These are phyloP conservation scores for Pyronema domesticum DNA, from an alignment of 495 filamentous ascomycete genomes.

Conservation along the genomic window DNA sequence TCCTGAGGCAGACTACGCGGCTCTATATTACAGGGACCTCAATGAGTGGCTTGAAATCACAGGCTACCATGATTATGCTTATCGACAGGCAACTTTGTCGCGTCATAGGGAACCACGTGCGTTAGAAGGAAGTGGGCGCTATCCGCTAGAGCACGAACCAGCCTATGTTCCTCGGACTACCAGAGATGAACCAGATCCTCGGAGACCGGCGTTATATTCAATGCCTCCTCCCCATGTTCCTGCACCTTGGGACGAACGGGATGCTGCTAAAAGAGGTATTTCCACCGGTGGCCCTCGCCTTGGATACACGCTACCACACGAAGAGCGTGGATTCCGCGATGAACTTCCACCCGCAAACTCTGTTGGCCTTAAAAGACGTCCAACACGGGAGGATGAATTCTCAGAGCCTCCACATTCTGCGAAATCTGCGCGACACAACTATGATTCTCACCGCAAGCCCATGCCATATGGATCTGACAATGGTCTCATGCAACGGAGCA, in stretches of 20 bases:
- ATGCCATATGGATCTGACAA: neutral
- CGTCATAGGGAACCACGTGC: conserved; percentile 29
- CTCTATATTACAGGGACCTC: conserved; percentile 31
- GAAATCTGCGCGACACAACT: conserved; percentile 6
- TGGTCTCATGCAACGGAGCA: neutral
- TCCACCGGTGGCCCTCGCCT: conserved; percentile 14
- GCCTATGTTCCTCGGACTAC: neutral
- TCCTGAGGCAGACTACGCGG: conserved; percentile 23
- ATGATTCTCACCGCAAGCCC: conserved; percentile 4
- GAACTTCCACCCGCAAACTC: conserved; percentile 3
- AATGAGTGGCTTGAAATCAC: conserved; percentile 45
- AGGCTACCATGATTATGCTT: conserved; percentile 35
- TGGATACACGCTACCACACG: neutral
- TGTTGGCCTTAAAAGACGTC: conserved; percentile 18
- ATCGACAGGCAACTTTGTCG: conserved; percentile 32
- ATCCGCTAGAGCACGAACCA: neutral
- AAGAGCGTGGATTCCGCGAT: neutral
- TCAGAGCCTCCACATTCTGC: conserved; percentile 11
- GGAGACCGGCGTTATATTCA: conserved; percentile 15
- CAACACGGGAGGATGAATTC: conserved; percentile 21
- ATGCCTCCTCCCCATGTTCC: conserved; percentile 10
- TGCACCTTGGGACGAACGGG: conserved; percentile 21
- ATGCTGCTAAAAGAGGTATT: conserved; percentile 11
- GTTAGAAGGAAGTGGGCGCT: conserved; percentile 27
- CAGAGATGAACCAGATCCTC: conserved; percentile 7